A percentile compares a stretch with the other conserved stretches of the same genome.
These are phyloP conservation scores for Amylocystis lapponica DNA, from an alignment of 768 basidiomycete species.

Conservation along the genomic window DNA sequence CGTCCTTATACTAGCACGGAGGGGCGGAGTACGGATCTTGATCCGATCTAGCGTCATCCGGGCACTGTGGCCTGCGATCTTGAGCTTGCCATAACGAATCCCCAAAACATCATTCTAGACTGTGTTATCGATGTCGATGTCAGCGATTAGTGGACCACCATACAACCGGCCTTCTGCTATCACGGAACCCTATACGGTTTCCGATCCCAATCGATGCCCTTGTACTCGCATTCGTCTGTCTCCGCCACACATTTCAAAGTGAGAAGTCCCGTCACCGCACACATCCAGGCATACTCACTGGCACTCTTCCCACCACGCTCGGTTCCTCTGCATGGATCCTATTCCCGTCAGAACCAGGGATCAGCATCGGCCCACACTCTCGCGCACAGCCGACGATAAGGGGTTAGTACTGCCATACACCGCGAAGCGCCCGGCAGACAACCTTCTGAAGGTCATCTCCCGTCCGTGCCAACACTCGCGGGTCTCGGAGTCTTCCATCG, in stretches of 20 bases:
- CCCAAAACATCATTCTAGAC: constrained; percentile 10
- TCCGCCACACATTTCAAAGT: background rate
- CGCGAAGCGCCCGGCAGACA: background rate
- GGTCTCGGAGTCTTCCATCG: constrained; percentile 3
- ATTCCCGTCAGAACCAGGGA: no score
- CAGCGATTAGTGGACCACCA: constrained; percentile 3
- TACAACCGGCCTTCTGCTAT: constrained; percentile 1
- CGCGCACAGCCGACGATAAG: background rate
- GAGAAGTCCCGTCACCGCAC: background rate
- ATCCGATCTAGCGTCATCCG: constrained; percentile 45
- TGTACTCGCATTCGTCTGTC: background rate
- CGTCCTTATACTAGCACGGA: constrained; percentile 40
- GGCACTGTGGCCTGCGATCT: constrained; percentile 12
- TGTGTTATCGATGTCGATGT: constrained; percentile 22
- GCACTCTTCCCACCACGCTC: background rate
- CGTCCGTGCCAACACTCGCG: background rate
- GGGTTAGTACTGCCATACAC: background rate
- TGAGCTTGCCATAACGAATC: constrained; percentile 7
- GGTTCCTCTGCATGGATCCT: background rate
- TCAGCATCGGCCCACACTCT: background rate
- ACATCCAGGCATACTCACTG: background rate
- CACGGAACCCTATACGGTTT: background rate
- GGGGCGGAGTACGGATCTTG: constrained; percentile 74
- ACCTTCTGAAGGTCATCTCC: background rate
- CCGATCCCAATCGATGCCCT: constrained; percentile 1